Evolutionary conservation across 2,329 filamentous ascomycete genomes (phyloP), one percentile per base, ranked within the genome.

Genomic region (Ascocoryne sarcoides): DNA sequence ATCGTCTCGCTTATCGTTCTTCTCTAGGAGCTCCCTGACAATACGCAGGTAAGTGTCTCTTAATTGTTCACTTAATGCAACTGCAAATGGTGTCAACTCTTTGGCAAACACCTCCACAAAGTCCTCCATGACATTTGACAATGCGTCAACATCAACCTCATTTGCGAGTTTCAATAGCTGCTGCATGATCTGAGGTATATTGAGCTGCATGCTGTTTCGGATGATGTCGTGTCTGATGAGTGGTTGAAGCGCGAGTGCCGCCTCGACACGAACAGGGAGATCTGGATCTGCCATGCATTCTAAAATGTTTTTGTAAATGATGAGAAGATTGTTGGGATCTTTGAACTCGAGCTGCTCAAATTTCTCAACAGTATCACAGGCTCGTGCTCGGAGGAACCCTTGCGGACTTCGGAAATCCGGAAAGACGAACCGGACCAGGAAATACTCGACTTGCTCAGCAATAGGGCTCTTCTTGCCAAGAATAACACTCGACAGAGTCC

Each of bases 111-210:
- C 89, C 63, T 98, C 92, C 33, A 98, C 92, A 59, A 98, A 98
- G 59, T 98, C 92, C 64, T 98, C 92, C 92, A 98, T 98, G 29
- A 98, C 92, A 57, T 96, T 96, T 16, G 92, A 90, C 30, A 98
- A 71, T 4, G 92, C 89, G 62, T 98, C 92, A 35, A 98, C 90
- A 59, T 98, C 92, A 43, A 93, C 92, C 65, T 98, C 92, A 59
- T 98, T 98, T 19, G 92, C 90, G 42, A 98, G 70, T 67, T 96
- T 96, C 40, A 98, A 73, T 10, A 98, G 74, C 64, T 98, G 90
- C 65, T 96, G 93, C 92, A 98, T 98, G 57, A 98, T 96, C 57
- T 94, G 93, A 12, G 92, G 89, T 51, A 98, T 98, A 61, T 89
- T 95, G 58, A 89, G 80, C 65, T 95, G 89, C 92, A 98, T 96